phyloP scores from a whole-genome alignment of 2,329 filamentous ascomycete genomes.

The Alternaria brassicae region DNA sequence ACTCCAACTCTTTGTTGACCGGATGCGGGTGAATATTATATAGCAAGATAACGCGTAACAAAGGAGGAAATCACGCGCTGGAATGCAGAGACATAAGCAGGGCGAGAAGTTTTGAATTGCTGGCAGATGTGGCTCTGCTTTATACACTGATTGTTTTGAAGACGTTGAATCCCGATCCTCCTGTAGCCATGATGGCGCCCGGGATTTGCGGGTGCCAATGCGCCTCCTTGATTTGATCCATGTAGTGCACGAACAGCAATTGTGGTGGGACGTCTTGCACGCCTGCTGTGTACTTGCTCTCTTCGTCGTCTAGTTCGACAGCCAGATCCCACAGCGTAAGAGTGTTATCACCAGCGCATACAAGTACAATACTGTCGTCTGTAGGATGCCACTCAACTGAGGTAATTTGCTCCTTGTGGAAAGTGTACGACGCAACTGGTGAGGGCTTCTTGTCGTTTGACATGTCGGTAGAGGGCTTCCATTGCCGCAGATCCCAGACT shows the following conservation, averaged over 20 bases:
- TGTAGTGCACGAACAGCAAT: slow-evolving; percentile 94
- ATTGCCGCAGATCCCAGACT: slow-evolving; percentile 95
- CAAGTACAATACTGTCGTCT: slow-evolving; percentile 93
- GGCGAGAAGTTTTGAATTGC: not conserved
- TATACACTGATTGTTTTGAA: slow-evolving; percentile 54
- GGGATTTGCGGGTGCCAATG: slow-evolving; percentile 99
- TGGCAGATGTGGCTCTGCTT: not conserved
- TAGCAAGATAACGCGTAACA: slow-evolving; percentile 20
- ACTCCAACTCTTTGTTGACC: slow-evolving; percentile 19
- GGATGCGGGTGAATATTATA: slow-evolving; percentile 7
- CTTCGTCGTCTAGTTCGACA: slow-evolving; percentile 95
- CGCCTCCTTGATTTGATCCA: slow-evolving; percentile 91
- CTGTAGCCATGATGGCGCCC: slow-evolving; percentile 86
- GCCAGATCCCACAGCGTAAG: slow-evolving; percentile 96
- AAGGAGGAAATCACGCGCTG: not conserved
- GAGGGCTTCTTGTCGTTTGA: slow-evolving; percentile 63
- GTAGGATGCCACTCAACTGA: slow-evolving; percentile 97
- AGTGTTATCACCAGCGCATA: slow-evolving; percentile 91
- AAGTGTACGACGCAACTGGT: slow-evolving; percentile 90
- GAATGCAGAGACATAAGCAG: slow-evolving; percentile 7
- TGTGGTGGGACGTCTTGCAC: slow-evolving; percentile 92
- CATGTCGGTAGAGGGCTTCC: slow-evolving; percentile 71
- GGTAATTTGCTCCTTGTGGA: slow-evolving; percentile 96
- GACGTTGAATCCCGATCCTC: slow-evolving; percentile 77
- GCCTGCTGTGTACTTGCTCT: slow-evolving; percentile 87